Evolutionary conservation across 1,139 yeast species (phyloP).

Genomic region (Arxiozyma heterogenica): DNA sequence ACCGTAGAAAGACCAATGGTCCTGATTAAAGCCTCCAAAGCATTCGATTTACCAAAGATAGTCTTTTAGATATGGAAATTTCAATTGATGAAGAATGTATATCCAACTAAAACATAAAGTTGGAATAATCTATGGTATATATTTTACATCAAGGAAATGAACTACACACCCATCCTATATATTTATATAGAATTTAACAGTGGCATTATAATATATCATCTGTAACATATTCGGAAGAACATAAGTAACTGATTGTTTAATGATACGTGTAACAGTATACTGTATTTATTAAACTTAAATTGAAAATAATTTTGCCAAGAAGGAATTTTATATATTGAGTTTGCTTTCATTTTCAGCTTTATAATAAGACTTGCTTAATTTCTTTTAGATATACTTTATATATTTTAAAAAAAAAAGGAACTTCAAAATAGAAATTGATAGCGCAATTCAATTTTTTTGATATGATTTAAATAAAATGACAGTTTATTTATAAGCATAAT

Average conservation of each 20-base stretch:
- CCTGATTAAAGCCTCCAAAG: slow-evolving; percentile 44
- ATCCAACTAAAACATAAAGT: background rate
- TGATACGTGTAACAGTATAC: background rate
- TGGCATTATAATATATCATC: background rate
- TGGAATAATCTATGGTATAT: background rate
- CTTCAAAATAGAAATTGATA: too few relatives aligned
- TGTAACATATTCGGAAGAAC: background rate
- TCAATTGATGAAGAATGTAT: background rate
- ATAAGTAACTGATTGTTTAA: too few relatives aligned
- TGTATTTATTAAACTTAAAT: too few relatives aligned
- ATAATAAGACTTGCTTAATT: too few relatives aligned
- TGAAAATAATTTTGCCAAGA: background rate
- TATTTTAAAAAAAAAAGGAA: too few relatives aligned
- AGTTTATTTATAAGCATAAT: too few relatives aligned
- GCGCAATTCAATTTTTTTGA: too few relatives aligned
- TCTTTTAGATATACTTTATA: background rate
- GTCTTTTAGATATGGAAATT: slow-evolving; percentile 35
- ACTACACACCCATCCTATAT: background rate
- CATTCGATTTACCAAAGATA: slow-evolving; percentile 66
- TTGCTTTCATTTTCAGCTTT: background rate
- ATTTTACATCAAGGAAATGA: background rate
- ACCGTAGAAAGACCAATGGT: slow-evolving; percentile 72
- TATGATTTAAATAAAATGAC: too few relatives aligned
- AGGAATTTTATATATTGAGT: background rate
- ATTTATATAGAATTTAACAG: background rate